phyloP scores from a whole-genome alignment of 306 rosid species.

The Prunus mume region DNA sequence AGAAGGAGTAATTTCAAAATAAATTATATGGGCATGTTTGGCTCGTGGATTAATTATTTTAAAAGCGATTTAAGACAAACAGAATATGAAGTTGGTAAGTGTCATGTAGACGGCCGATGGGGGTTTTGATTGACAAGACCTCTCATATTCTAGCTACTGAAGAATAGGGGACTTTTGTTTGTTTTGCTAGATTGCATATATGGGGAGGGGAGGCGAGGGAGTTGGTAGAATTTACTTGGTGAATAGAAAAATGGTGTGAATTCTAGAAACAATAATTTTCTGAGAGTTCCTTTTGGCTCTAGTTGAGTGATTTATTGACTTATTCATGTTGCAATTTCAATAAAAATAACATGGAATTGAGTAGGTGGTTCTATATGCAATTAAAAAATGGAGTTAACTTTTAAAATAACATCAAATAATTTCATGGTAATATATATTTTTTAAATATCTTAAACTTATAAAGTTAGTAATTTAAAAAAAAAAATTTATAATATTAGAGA shows the following conservation, averaged over 20 bases:
- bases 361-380: no score
- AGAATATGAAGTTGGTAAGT: conserved; percentile 24
- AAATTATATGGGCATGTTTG: background rate
- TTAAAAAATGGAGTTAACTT: no score
- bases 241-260: background rate
- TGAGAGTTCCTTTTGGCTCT: background rate
- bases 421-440: no score
- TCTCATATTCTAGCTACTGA: background rate
- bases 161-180: background rate
- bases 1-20: background rate
- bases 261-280: background rate
- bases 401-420: no score
- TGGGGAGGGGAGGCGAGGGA: background rate
- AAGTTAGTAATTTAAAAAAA: no score
- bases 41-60: background rate
- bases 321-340: background rate
- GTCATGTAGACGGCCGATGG: conserved; percentile 7
- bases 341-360: no score
- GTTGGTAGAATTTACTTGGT: background rate
- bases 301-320: background rate
- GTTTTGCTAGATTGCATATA: no score
- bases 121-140: conserved; percentile 13
- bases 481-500: no score
- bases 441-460: no score
- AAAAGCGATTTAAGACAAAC: background rate